Evolutionary conservation across 2,329 filamentous ascomycete species (phyloP).

Genomic region (Uncinocarpus reesii): DNA sequence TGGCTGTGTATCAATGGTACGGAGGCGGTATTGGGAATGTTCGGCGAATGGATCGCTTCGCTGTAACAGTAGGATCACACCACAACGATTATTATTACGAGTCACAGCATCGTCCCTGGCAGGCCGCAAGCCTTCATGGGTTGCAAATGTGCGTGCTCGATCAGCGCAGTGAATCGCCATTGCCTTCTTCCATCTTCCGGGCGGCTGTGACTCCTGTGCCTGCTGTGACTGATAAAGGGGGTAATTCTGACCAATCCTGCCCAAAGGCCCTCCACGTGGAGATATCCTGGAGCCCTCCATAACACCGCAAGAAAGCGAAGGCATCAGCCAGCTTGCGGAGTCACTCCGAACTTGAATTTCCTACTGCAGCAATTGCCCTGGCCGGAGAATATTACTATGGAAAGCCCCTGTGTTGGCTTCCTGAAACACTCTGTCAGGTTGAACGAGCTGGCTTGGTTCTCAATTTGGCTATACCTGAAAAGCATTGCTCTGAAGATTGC

Average conservation of each 20-base stretch:
- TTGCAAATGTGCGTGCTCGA: no score
- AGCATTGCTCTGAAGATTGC: no score
- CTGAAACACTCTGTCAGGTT: not conserved
- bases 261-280: not conserved
- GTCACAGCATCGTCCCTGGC: no score
- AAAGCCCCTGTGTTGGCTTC: not conserved
- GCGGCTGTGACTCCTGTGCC: not conserved
- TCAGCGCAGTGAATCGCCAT: no score
- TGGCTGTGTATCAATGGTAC: not conserved
- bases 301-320: no score
- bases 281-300: no score
- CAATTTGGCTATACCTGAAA: not conserved
- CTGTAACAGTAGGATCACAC: conserved; percentile 7
- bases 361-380: not conserved
- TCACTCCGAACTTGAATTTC: not conserved
- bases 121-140: no score
- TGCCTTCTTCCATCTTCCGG: not conserved
- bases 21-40: not conserved
- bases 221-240: not conserved
- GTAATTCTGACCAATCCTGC: not conserved
- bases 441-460: not conserved
- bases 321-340: not conserved
- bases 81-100: no score
- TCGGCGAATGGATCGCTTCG: not conserved
- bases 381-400: not conserved